These are phyloP conservation scores for Colletotrichum falcatum DNA, from an alignment of 2,329 filamentous ascomycete species.

Conservation along the genomic window DNA sequence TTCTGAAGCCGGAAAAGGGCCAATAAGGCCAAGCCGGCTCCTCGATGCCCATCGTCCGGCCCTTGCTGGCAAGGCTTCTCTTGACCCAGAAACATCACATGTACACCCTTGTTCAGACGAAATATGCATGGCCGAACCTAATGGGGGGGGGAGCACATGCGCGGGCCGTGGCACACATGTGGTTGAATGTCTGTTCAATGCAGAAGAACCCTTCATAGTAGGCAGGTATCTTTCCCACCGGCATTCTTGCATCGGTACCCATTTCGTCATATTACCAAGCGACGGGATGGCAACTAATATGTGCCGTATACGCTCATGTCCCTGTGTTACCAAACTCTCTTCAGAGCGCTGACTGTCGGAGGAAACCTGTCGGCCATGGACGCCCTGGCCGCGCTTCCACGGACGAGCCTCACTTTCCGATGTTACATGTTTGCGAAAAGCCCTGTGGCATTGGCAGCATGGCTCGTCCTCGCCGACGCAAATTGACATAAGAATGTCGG, in stretches of 20 bases:
- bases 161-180: slow-evolving; percentile 34
- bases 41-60: background rate
- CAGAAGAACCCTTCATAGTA: slow-evolving; percentile 3
- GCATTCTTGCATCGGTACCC: slow-evolving; percentile 17
- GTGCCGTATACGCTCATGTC: background rate
- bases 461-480: background rate
- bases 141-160: background rate
- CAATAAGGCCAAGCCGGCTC: background rate
- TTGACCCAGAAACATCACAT: background rate
- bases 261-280: background rate
- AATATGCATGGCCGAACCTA: slow-evolving; percentile 10
- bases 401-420: background rate
- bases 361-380: slow-evolving; percentile 1
- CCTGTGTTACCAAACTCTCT: slow-evolving; percentile 14
- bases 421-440: background rate
- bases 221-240: background rate
- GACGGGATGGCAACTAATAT: slow-evolving; percentile 19
- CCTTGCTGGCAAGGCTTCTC: background rate
- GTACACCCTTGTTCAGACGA: slow-evolving; percentile 1
- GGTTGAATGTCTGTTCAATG: slow-evolving; percentile 12
- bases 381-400: background rate
- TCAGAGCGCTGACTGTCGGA: background rate
- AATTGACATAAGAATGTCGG: background rate
- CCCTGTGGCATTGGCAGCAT: background rate
- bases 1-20: background rate